Percentiles rank a stretch among this genome's conserved stretches.
Conservation (phyloP, 1,284 basidiomycete genomes). For the Quambalaria eucalypti region DNA sequence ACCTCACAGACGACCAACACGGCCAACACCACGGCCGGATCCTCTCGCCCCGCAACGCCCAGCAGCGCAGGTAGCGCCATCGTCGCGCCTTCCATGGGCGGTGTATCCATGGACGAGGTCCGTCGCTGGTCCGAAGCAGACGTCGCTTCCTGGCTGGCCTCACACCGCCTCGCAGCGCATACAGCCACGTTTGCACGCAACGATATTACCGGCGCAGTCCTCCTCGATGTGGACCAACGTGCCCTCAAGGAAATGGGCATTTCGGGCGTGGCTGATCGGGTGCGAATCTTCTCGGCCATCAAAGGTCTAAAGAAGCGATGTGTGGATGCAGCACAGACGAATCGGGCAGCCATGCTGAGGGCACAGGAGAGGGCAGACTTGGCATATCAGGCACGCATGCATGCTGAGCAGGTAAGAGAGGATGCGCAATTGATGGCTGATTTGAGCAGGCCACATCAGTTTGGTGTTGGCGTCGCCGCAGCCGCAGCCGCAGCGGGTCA, state of each 20-base stretch:
- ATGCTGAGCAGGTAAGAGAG: background rate
- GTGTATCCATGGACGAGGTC: conserved; percentile 10
- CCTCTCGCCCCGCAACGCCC: background rate
- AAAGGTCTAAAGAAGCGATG: conserved; percentile 36
- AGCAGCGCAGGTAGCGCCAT: background rate
- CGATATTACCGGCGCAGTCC: conserved; percentile 38
- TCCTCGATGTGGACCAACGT: conserved; percentile 38
- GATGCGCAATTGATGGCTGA: background rate
- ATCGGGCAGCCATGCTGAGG: background rate
- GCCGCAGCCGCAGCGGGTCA: too few species aligned
- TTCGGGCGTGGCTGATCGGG: conserved; percentile 36
- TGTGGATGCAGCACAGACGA: conserved; percentile 12
- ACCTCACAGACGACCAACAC: too few species aligned
- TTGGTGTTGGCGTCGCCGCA: too few species aligned
- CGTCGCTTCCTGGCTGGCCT: conserved; percentile 30
- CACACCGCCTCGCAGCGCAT: conserved; percentile 25
- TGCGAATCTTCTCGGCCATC: conserved; percentile 41
- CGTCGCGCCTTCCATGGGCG: conserved; percentile 5
- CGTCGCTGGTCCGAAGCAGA: conserved; percentile 16
- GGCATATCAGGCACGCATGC: background rate
- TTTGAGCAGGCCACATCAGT: background rate
- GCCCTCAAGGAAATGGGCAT: conserved; percentile 44
- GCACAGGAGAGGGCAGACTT: background rate
- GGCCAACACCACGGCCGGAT: too few species aligned
- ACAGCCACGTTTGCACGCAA: conserved; percentile 25